Conservation (phyloP, 169 alveolate species). For the Perkinsus olseni region DNA sequence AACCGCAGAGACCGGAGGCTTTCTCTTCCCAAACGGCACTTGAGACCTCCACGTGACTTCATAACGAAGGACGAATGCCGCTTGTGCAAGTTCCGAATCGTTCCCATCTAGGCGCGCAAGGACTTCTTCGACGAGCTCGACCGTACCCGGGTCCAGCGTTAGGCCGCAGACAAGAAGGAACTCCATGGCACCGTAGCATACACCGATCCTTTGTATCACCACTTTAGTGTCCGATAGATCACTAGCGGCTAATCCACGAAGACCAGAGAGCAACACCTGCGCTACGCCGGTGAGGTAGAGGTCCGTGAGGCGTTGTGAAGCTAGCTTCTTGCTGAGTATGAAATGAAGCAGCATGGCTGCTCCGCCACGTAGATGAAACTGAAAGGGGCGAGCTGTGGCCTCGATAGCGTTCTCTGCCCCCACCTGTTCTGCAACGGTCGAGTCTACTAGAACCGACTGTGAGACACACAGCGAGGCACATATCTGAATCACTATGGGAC, state of each 20-base stretch:
- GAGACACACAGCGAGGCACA: not conserved
- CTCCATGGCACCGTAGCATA: not conserved
- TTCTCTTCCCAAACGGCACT: not conserved
- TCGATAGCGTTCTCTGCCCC: not conserved
- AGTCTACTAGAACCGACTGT: not conserved
- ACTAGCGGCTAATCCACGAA: not conserved
- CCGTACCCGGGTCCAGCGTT: not conserved
- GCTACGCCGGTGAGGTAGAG: not conserved
- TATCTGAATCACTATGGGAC: not conserved
- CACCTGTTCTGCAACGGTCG: not conserved
- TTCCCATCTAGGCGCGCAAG: not conserved
- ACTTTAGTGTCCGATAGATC: not conserved
- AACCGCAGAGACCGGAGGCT: not conserved
- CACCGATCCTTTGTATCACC: not conserved
- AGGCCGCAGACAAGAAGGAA: not conserved
- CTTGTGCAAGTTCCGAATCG: not conserved
- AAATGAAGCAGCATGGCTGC: not conserved
- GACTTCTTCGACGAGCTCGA: not conserved
- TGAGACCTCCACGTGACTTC: not conserved
- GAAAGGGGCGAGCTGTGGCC: not conserved
- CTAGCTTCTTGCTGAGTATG: not conserved
- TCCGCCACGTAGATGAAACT: not conserved
- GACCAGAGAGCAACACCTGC: not conserved
- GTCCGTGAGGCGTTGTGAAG: not conserved
- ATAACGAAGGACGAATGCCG: not conserved